phyloP scores from a whole-genome alignment of 2,329 filamentous ascomycete genomes.

The Myrmaecium sp. region DNA sequence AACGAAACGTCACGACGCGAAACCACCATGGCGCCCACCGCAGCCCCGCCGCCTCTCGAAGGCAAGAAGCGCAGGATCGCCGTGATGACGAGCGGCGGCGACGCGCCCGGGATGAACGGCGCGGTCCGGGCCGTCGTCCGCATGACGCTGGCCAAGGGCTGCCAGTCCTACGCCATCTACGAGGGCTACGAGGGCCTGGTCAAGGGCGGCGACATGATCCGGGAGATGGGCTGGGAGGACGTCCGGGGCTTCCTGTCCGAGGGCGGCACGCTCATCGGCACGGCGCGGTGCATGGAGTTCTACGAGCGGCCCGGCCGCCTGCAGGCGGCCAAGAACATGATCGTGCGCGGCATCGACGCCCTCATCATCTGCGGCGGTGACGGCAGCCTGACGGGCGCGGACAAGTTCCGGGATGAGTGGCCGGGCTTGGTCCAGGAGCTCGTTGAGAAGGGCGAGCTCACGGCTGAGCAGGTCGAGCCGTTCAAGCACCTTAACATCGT shows the following conservation, averaged over 20 bases:
- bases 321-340: conserved; percentile 82
- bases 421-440: conserved; percentile 74
- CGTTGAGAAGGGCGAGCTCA: conserved; percentile 55
- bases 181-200: conserved; percentile 96
- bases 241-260: conserved; percentile 89
- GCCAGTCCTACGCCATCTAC: conserved; percentile 39
- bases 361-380: conserved; percentile 95
- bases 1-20: too few relatives aligned
- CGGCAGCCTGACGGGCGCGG: conserved; percentile 86
- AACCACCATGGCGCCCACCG: conserved; percentile 9
- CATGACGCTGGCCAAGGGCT: conserved; percentile 64
- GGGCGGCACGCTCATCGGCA: conserved; percentile 90
- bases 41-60: conserved; percentile 18
- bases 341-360: conserved; percentile 82
- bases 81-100: conserved; percentile 87
- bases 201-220: conserved; percentile 73
- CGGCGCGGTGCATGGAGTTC: conserved; percentile 82
- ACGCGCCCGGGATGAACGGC: conserved; percentile 89
- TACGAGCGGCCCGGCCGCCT: conserved; percentile 74
- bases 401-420: conserved; percentile 88
- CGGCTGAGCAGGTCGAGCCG: conserved; percentile 50
- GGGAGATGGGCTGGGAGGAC: conserved; percentile 77
- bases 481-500: conserved; percentile 90
- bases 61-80: conserved; percentile 52
- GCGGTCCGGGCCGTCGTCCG: conserved; percentile 81